Evolutionary conservation across 2,329 filamentous ascomycete genomes (phyloP), one percentile per base, ranked within the genome.

Genomic region (Alternaria gaisen): DNA sequence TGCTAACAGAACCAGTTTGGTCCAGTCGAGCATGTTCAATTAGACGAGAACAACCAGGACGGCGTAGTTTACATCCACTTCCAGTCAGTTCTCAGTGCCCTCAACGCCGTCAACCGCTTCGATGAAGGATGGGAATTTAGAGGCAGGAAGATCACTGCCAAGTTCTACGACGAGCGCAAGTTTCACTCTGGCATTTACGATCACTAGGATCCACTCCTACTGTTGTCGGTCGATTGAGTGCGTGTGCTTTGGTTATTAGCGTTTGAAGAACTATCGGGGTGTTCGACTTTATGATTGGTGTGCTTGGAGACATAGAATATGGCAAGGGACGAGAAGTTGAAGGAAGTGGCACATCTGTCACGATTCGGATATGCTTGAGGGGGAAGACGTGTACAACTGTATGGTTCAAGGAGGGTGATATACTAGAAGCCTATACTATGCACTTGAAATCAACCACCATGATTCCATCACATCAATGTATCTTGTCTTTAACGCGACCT

Each of bases 101-200:
- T 98, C 59, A 86, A 93, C 70, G 92, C 94, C 53, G 92, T 98
- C 52, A 96, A 95, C 75, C 93, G 93, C 11, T 86, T 97, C 41
- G 89, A 97, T 72, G 93, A 93, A 16, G 88, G 93, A 54, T 98
- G 97, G 79, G 94, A 94, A 66, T 98, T 98, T 78, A 94, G 93
- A 66, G 94, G 92, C 5, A 97, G 97, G 76, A 83, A 85, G 11
- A 96, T 98, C 58, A 82, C 83, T n/a, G 92, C 94, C 0, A 87
- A 85, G 53, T 98, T 94, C 76, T 98, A 91, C 77, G 88, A 96
- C 71, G 83, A 83, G 6, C 92, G 94, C 44, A 91, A 87, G 71
- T 99, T 98, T 74, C 93, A 96, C 65, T 80, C 83, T 4, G 68
- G 68, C 5, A 65, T 72, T 9, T 77, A 69, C 44, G 74, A 78